Evolutionary conservation across 345 rosid genomes (phyloP).

Genomic region (Pistacia vera): DNA sequence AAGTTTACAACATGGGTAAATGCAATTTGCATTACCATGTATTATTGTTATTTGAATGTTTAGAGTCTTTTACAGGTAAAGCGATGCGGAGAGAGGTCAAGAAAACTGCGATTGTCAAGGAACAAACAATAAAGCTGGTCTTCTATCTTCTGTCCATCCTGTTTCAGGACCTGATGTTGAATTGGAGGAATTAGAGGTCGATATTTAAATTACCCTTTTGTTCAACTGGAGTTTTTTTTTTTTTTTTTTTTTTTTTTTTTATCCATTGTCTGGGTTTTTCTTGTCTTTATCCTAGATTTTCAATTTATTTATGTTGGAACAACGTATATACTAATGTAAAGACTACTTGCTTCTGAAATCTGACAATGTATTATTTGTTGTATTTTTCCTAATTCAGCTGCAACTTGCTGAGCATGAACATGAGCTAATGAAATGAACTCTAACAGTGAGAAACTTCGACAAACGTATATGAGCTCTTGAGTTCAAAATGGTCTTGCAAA

Average conservation of each 20-base stretch:
- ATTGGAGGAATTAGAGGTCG: slow-evolving; percentile 90
- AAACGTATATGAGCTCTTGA: slow-evolving; percentile 89
- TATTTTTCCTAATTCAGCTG: slow-evolving; percentile 46
- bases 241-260: background rate
- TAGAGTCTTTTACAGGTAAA: slow-evolving; percentile 61
- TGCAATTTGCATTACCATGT: slow-evolving; percentile 10
- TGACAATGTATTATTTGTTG: slow-evolving; percentile 21
- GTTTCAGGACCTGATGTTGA: slow-evolving; percentile 74
- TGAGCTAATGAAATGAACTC: slow-evolving; percentile 93
- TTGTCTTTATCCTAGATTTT: background rate
- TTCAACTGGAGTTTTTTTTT: background rate
- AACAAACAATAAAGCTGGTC: slow-evolving; percentile 89
- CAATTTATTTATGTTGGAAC: background rate
- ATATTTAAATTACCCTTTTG: slow-evolving; percentile 17
- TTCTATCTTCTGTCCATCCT: slow-evolving; percentile 60
- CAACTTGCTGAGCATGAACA: slow-evolving; percentile 91
- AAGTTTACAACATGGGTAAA: background rate
- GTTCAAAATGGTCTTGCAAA: slow-evolving; percentile 88
- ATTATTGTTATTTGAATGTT: slow-evolving; percentile 25
- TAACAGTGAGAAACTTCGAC: slow-evolving; percentile 87
- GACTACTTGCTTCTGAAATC: slow-evolving; percentile 9
- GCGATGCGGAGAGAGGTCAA: slow-evolving; percentile 95
- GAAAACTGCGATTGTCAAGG: slow-evolving; percentile 86
- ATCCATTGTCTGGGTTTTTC: slow-evolving; percentile 3
- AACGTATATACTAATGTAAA: background rate